Base-by-base conservation (phyloP, 345 rosid species). In the Viola odorata region DNA sequence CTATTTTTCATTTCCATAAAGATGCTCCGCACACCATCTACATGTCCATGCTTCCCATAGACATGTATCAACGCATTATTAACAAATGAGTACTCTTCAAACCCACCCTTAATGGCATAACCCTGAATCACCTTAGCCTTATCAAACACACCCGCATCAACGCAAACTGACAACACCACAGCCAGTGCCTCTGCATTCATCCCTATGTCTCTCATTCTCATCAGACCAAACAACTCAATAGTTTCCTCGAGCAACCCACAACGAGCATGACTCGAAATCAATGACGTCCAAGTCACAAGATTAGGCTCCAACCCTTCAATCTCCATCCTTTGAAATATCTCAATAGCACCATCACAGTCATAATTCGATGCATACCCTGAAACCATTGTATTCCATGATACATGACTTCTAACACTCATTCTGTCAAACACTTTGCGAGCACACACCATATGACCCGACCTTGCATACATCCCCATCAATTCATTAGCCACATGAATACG, bases 321-420 rank as follows among this genome's bases (percentile, higher is more conserved):
- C 42, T 80, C 82, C 97, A 87, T 87, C 77, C 78, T 66, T 32
- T 40, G 64, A 53, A 85, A 77, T 37, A 81, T 66, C 62, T 66
- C 72, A 58, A 77, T 56, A 54, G 95, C 88, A 55, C 72, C 76
- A 45, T 69, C 79, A 66, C 75, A 79, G 48, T 87, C 81, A 37
- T 55, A 71, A 36, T 67, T 81, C 39, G 55, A 76, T 4, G 85
- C 71, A 73, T 71, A 81, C 1, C 86, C 94, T 0, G 84, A 73
- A 45, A 91, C 61, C 84, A 88, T 75, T 1, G 71, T 74, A 64
- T 88, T 91, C 96, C 96, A 88, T 3, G 96, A 81, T 48, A 91
- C 63, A 40, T 58, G 56, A 66, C 69, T 84, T 69, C 83, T 82
- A 1, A 62, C 75, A 49, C 54, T 36, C 85, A 88, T 80, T 74